A percentile compares a stretch with the other conserved stretches of the same genome.
phyloP scores from a whole-genome alignment of 257 asterid genomes.

The Solanum arcanum region DNA sequence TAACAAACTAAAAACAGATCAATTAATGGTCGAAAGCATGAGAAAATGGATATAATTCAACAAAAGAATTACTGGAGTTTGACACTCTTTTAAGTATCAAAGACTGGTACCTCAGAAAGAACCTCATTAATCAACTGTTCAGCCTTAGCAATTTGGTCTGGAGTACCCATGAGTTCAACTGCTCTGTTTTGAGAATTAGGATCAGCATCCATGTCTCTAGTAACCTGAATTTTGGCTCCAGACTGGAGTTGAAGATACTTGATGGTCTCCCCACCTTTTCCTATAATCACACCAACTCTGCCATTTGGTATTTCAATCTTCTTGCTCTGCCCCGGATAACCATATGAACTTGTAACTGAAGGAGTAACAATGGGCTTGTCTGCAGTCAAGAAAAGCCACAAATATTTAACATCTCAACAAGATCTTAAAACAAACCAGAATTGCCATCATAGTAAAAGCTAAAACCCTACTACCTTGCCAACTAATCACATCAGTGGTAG shows the following conservation, averaged over 20 bases:
- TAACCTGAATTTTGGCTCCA: conserved; percentile 84
- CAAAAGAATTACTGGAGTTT: background rate
- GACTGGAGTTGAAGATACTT: conserved; percentile 62
- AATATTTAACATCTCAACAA: background rate
- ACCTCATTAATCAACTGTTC: conserved; percentile 18
- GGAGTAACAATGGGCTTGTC: background rate
- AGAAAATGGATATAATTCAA: background rate
- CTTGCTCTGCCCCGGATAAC: conserved; percentile 12
- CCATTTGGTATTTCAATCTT: conserved; percentile 47
- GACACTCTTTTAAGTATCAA: background rate
- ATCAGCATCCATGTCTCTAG: conserved; percentile 14
- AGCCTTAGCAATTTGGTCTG: conserved; percentile 15
- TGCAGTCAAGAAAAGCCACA: background rate
- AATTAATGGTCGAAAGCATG: background rate
- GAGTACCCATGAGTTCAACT: conserved; percentile 19
- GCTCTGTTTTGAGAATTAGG: conserved; percentile 4
- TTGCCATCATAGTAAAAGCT: background rate
- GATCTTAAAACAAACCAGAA: background rate
- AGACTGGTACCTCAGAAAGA: conserved; percentile 42
- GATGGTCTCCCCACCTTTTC: conserved; percentile 77
- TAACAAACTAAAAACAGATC: background rate
- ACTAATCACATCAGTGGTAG: background rate
- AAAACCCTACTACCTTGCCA: background rate
- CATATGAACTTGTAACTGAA: conserved; percentile 1
- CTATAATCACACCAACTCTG: conserved; percentile 75